Evolutionary conservation across 768 basidiomycete species (phyloP), one percentile per base, ranked within the genome.

Genomic region (Galerina sulciceps): DNA sequence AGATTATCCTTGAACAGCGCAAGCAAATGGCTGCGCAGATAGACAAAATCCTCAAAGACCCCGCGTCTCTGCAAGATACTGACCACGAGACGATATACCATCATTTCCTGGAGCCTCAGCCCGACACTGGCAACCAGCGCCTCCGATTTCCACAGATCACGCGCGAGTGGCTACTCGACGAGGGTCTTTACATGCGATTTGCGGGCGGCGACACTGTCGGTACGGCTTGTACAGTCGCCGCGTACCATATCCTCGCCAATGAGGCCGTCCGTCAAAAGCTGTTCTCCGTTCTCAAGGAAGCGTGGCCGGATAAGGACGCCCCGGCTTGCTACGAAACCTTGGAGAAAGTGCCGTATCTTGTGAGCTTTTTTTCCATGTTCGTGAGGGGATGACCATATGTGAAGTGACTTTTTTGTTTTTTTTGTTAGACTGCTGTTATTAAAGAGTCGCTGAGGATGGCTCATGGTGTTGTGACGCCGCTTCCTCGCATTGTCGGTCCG

Each of bases 291-390:
- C 61, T 81, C 26, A 57, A 66, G 20, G 69, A 67, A 10, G 78
- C 73, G 1, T 82, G 81, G 79, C 77, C 81, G 2, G 76, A 79
- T 14, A 67, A 68, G 20, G 70, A 77, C 6, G 31, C 52, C 14
- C 55, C 51, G 4, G 62, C 75, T 4, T 58, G 65, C 3, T 71
- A 71, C 23, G 79, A 79, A 56, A 69, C 56, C 2, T 62, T 81
- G 42, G 80, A 83, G 62, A 79, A 76, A 59, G 41, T 83, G 35
- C 77, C 81, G 11, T 83, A 80, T 62, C 69, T 82, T n/a, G 80
- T 81, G 55, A 61, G 78, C 64, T 1, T 17, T 18, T 10, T 18
- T 31, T 14, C 17, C 11, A 10, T 57, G 14, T 15, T n/a, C n/a
- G n/a, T n/a, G n/a, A n/a, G n/a, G n/a, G 51, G 55, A 26, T 4